Base-by-base conservation (phyloP, 805 yeast species). In the Kuraishia borneana region DNA sequence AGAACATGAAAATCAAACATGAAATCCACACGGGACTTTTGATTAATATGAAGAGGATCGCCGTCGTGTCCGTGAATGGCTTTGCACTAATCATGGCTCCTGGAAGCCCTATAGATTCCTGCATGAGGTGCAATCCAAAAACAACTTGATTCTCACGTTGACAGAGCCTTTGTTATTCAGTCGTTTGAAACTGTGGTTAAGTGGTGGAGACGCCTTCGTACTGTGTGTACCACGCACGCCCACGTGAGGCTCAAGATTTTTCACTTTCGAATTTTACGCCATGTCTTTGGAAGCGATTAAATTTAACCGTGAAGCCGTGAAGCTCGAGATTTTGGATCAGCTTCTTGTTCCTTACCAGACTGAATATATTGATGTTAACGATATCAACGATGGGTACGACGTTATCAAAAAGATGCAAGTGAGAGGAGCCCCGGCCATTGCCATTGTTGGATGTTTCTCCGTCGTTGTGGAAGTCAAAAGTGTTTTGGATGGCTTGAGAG, bases 341-440 rank as follows among this genome's bases (percentile, higher is more conserved):
- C 65, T 87, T 12, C 54, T 73, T 22, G 69, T 89, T 25, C 98
- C 98, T 0, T 85, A 83, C 44, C 67, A 78, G 34, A 73, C 94
- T 1, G 66, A 62, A 32, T 89, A 84, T 54, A 60, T 88, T 16
- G 51, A 65, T 1, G 70, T 89, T 38, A 43, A 60, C 26, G 60
- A 73, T 13, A 74, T 83, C 33, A 77, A 77, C 31, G 87, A 80
- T 52, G 96, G 94, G 3, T 84, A 61, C 56, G 65, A 68, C 14
- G 94, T 83, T n/a, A 89, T 89, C 54, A 78, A 76, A 50, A 66
- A 66, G 38, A 89, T 89, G 98, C 87, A 83, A 47, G 96, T 94
- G 4, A 69, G 98, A 53, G 98, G 98, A 26, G 98, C 98, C 0
- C 98, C 98, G 0, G 97, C 97, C 1, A 89, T 89, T 51, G 96